Conservation (phyloP, 164 flowering plant genomes). For the Pachysandra terminalis region DNA sequence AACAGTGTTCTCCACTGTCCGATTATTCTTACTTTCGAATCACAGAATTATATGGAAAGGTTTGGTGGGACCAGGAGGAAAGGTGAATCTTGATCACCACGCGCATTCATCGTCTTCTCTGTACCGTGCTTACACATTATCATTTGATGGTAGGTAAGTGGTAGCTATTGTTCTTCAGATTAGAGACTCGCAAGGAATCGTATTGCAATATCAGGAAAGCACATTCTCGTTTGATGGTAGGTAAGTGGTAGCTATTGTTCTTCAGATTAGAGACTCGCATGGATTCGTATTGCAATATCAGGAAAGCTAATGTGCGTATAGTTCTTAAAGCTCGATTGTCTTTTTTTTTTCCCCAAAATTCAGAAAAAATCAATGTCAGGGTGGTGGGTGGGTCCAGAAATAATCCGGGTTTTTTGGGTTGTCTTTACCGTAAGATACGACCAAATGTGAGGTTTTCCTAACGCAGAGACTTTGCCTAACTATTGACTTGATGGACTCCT, state of each 20-base stretch:
- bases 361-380: conserved; percentile 5
- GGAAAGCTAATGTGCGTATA: neutral
- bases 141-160: neutral
- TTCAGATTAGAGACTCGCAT: too few species aligned
- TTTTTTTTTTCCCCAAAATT: conserved; percentile 10
- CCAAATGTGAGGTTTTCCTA: conserved; percentile 5
- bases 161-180: too few species aligned
- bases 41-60: too few species aligned
- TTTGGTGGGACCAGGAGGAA: neutral
- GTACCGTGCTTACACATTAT: neutral
- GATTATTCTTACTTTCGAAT: too few species aligned
- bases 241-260: too few species aligned
- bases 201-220: neutral
- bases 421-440: too few species aligned
- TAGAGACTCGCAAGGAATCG: too few species aligned
- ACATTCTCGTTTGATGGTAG: too few species aligned
- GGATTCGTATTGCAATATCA: too few species aligned
- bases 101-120: neutral
- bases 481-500: too few species aligned
- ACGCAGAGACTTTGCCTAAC: conserved; percentile 16
- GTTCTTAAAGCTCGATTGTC: neutral
- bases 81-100: neutral
- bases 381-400: conserved; percentile 12
- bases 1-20: too few species aligned
- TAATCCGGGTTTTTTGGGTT: too few species aligned